Percentiles rank a stretch among this genome's conserved stretches.
phyloP scores from a whole-genome alignment of 257 asterid genomes.

The Thymus quinquecostatus region DNA sequence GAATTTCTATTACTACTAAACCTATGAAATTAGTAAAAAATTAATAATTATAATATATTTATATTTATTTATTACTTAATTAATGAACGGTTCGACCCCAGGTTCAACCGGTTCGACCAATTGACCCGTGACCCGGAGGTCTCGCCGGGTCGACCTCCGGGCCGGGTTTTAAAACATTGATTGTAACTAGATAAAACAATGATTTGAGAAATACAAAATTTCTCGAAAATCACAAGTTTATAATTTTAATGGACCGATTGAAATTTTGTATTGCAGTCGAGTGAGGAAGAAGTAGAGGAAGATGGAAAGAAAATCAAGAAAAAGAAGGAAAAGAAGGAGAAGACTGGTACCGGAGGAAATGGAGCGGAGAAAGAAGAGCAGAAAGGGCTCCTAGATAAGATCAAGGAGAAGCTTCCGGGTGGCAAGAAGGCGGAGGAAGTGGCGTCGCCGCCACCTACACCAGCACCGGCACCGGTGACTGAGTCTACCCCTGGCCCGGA shows the following conservation, averaged over 20 bases:
- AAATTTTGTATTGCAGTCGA: slow-evolving; percentile 48
- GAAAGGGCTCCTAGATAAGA: slow-evolving; percentile 68
- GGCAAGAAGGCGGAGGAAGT: slow-evolving; percentile 61
- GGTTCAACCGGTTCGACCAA: no score
- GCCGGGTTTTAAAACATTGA: no score
- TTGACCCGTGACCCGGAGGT: no score
- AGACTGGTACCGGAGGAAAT: background rate
- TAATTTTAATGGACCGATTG: background rate
- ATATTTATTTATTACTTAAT: no score
- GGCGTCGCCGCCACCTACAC: slow-evolving; percentile 35
- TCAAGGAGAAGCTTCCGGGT: slow-evolving; percentile 78
- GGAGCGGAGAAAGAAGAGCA: slow-evolving; percentile 50
- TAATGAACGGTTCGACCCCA: no score
- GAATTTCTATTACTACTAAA: no score
- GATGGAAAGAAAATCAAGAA: slow-evolving; percentile 64
- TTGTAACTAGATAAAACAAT: no score
- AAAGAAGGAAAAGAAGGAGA: slow-evolving; percentile 49
- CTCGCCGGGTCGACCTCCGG: no score
- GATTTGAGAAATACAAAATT: no score
- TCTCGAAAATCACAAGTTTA: no score
- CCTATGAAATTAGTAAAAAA: no score
- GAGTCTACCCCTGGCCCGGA: slow-evolving; percentile 34
- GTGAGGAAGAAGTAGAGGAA: slow-evolving; percentile 67
- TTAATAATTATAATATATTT: no score
- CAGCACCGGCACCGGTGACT: background rate